These are phyloP conservation scores for Neoascochyta sp. DNA, from an alignment of 2,329 filamentous ascomycete species.

Conservation along the genomic window DNA sequence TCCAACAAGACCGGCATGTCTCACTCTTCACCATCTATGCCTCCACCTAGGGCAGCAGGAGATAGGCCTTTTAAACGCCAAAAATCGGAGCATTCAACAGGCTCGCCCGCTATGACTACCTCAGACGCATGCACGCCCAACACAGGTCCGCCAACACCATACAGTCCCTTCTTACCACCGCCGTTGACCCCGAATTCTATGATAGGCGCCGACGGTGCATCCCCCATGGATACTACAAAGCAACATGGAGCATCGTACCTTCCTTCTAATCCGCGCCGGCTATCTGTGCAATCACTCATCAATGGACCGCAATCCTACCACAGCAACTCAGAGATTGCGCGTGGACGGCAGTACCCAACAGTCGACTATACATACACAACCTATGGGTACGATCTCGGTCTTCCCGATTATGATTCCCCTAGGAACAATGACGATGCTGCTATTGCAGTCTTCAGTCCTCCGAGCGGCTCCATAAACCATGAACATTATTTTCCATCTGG, in stretches of 20 bases:
- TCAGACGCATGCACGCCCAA: conserved; percentile 39
- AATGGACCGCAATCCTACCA: conserved; percentile 16
- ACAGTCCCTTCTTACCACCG: conserved; percentile 44
- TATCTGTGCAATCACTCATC: conserved; percentile 65
- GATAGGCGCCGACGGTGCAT: conserved; percentile 34
- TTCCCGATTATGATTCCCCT: conserved; percentile 65
- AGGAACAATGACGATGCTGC: conserved; percentile 68
- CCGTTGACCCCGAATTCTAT: conserved; percentile 46
- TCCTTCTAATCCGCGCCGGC: conserved; percentile 45
- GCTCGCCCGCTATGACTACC: conserved; percentile 20
- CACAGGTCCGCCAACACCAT: conserved; percentile 38
- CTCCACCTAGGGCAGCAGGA: conserved; percentile 18
- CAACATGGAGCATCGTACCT: conserved; percentile 26
- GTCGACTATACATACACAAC: conserved; percentile 40
- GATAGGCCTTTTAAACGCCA: conserved; percentile 22
- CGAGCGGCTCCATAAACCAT: conserved; percentile 25
- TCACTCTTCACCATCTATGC: conserved; percentile 24
- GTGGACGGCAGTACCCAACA: conserved; percentile 29
- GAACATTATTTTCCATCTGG: conserved; percentile 38
- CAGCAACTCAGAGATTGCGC: conserved; percentile 46
- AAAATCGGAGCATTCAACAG: conserved; percentile 22
- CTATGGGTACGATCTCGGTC: conserved; percentile 70
- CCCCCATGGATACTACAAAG: conserved; percentile 15
- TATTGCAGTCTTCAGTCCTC: conserved; percentile 47
- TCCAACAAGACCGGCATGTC: too few species aligned